Evolutionary conservation across 169 alveolate genomes (phyloP), one percentile per base, ranked within the genome.

Genomic region (Plasmodium berghei): DNA sequence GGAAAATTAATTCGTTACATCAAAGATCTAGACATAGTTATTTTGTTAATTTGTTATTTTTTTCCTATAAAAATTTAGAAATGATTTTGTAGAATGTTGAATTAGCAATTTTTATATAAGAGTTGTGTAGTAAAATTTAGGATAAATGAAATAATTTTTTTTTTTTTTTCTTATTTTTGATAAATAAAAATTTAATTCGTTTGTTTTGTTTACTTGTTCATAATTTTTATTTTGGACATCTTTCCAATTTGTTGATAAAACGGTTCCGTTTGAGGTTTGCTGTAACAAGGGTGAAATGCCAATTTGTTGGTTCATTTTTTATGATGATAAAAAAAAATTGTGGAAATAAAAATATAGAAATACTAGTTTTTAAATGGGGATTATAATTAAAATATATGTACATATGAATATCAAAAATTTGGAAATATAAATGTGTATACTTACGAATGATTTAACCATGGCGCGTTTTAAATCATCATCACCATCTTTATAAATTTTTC

Each of bases 261-360:
- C 73, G 20, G 72, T 74, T 12, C 88, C 88, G 3, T 66, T 45
- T 48, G 88, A 74, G 18, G 88, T 74, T 74, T 74, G 88, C 88
- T 74, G 58, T 1, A 58, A 14, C 9, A 4, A 16, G 9, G 6
- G 5, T 14, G 61, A 16, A n/a, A 67, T 5, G 0, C 8, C 42
- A 5, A 3, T 34, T 34, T 4, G 42, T 2, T 34, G 8, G 42
- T 34, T 34, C 0, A 34, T 34, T 34, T 28, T 34, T 34, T 34
- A 34, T 6, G 42, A 5, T 5, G 0, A 8, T 5, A 16, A n/a
- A 40, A 8, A 40, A 5, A 12, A 45, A 20, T 22, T 52, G 8
- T 26, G 55, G 24, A 55, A 28, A 52, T 52, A 9, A 72, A 22
- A 49, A 1, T 49, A 54, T 26, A 72, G 56, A 14, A 72, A 72